Base-by-base conservation (phyloP, 2,329 filamentous ascomycete species). In the Neopestalotiopsis rosae region DNA sequence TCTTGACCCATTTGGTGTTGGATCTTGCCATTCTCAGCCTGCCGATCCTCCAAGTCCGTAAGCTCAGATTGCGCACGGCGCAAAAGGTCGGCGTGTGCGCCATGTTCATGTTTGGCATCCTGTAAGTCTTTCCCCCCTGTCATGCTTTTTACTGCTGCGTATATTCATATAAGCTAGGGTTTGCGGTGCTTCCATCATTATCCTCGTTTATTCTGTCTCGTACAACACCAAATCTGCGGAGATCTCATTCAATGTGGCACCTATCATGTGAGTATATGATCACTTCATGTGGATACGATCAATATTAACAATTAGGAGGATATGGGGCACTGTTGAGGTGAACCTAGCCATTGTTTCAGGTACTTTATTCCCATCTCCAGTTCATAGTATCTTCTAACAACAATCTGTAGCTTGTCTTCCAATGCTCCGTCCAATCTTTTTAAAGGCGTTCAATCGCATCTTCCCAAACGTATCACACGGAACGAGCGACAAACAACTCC, bases 11-110 rank as follows among this genome's bases (percentile, higher is more conserved):
- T 61, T 69, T 78, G 0, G 10, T 79, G 9, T 72, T 81, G 17
- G 79, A 81, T 24, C 61, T 79, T 24, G 69, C 70, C 1, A 80
- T 81, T 5, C 71, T 81, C 4, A 68, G 71, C 2, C 72, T 81
- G 0, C 79, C 79, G 0, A 68, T 76, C 1, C 71, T 79, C 10
- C 75, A 81, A 68, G 75, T 81, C 4, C 69, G 73, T 1, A 76
- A 75, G n/a, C 73, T 81, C 32, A 69, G 76, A 10, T 63, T 71
- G n/a, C 76, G 73, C 0, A 69, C 56, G 1, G 70, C 71, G 0
- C 78, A 79, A 52, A 79, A 78, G 61, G 56, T 77, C 20, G 77
- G 74, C 9, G 75, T 78, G 7, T 72, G 73, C 17, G 71, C 72
- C 4, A 66, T 79, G 12, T 79, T 79, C 67, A 69, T 73, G 32